Evolutionary conservation across 2,329 filamentous ascomycete genomes (phyloP).

Genomic region (Cercospora sp.): DNA sequence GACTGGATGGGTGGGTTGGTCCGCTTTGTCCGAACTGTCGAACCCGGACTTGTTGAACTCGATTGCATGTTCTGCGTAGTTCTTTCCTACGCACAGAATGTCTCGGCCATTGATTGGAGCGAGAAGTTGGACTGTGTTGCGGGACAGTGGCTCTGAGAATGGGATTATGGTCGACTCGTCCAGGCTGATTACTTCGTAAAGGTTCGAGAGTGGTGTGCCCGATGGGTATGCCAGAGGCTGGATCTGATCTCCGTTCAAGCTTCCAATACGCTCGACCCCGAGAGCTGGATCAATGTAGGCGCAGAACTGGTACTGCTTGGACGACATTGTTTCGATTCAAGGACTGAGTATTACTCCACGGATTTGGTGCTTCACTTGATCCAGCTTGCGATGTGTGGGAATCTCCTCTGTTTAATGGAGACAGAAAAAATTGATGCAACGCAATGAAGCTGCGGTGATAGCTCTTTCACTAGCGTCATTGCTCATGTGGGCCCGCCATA

Average conservation of each 20-base stretch:
- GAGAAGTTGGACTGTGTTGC: slow-evolving; percentile 45
- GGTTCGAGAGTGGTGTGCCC: slow-evolving; percentile 48
- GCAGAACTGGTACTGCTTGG: background rate
- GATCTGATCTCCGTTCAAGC: slow-evolving; percentile 37
- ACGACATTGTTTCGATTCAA: background rate
- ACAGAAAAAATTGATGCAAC: background rate
- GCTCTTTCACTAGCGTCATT: background rate
- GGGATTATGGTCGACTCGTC: slow-evolving; percentile 44
- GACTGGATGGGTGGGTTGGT: slow-evolving; percentile 55
- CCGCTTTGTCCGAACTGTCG: slow-evolving; percentile 57
- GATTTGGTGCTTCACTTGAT: background rate
- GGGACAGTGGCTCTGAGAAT: slow-evolving; percentile 37
- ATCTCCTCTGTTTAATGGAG: background rate
- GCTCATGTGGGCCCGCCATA: background rate
- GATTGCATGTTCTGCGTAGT: slow-evolving; percentile 58
- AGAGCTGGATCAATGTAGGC: slow-evolving; percentile 1
- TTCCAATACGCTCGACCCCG: background rate
- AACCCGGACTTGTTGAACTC: slow-evolving; percentile 59
- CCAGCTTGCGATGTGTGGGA: background rate
- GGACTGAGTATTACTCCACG: rapidly evolving
- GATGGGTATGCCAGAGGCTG: slow-evolving; percentile 50
- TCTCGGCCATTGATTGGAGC: slow-evolving; percentile 53
- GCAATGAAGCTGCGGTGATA: background rate
- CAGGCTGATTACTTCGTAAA: slow-evolving; percentile 56
- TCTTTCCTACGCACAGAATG: slow-evolving; percentile 59